Base-by-base conservation (phyloP, 2,329 filamentous ascomycete species). In the Xylariaceae sp. region DNA sequence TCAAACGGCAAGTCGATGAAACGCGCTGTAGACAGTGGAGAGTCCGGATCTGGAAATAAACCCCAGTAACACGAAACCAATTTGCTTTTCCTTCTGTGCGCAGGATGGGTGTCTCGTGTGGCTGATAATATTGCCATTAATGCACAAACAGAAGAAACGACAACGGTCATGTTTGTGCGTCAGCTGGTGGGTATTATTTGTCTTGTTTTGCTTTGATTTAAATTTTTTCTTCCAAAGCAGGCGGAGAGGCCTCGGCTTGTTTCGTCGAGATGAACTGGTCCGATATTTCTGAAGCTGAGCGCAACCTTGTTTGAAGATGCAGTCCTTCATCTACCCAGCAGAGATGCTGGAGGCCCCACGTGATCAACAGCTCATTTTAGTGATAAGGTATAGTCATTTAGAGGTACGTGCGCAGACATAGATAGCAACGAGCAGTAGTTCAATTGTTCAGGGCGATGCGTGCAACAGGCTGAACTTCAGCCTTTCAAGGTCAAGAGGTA, bases 11-110 rank as follows among this genome's bases (percentile, higher is more conserved):
- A 61, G 28, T 53, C 39, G 6, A 44, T 46, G 43, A 48, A 49
- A 49, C 39, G 50, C 50, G 50, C 52, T 48, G 52, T 48, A 52
- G 51, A 37, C 52, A n/a, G 52, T 52, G 48, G 56, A 58, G 59
- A 31, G 45, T 54, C 58, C 49, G 53, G 58, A 46, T 43, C 29
- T 47, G 48, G 24, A 31, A 41, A 55, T 53, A 45, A 44, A 52
- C 41, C 45, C 23, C 43, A 49, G 60, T 63, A 43, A 53, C 58
- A 61, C 61, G 46, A 54, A 47, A 49, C 34, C 48, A 61, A 60
- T 61, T 51, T 58, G 59, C 59, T 36, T 61, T 56, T 56, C 53
- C 59, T 59, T 60, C 58, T 59, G 55, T 58, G 49, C 53, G 52
- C 45, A 45, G 44, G 44, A 46, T 52, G 41, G 41, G 40, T 63